Evolutionary conservation across 148 eudicot genomes (phyloP), one percentile per base, ranked within the genome.

Genomic region (Cornus suecica): DNA sequence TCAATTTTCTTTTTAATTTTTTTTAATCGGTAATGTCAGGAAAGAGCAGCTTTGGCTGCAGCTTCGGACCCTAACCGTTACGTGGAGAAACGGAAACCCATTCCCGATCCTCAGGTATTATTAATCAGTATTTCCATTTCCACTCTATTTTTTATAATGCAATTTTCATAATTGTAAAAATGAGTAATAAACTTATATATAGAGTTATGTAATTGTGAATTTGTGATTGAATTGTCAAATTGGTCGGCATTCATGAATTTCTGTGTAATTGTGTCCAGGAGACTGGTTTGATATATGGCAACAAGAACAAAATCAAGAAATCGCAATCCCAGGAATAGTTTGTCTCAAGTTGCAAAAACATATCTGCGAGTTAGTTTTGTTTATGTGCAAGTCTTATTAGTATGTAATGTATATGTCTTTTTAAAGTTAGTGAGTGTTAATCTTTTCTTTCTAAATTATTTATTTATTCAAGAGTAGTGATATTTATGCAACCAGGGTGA

Each of bases 61-160:
- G 80, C 83, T 54, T 74, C 85, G 0, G 97, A 92, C 81, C 91
- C 84, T 23, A 81, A 87, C 61, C 85, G 89, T 24, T 92, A 92
- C 45, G 79, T 90, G 23, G 94, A 92, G 84, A 92, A 92, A 61
- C 88, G 87, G 4, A 90, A 81, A 77, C 94, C 97, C 18, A 76
- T 90, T 76, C 90, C 96, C 11, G 97, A 90, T 90, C 88, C 92
- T 70, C 97, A 92, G 94, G 92, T 88, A 31, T 30, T 88, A 31
- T 30, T 22, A 31, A 41, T 30, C 7, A 37, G 42, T 22, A 31
- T 61, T 23, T 30, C 18, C 20, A 26, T 27, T 32, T 3, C 0
- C 56, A 11, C 2, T 26, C 42, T 30, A 24, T 23, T 4, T 10
- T 27, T 63, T 48, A 2, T 34, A 52, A 24, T 60, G 0, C 64